Evolutionary conservation across 208 protist species (phyloP).

Genomic region (Endotrypanum monterogeii): DNA sequence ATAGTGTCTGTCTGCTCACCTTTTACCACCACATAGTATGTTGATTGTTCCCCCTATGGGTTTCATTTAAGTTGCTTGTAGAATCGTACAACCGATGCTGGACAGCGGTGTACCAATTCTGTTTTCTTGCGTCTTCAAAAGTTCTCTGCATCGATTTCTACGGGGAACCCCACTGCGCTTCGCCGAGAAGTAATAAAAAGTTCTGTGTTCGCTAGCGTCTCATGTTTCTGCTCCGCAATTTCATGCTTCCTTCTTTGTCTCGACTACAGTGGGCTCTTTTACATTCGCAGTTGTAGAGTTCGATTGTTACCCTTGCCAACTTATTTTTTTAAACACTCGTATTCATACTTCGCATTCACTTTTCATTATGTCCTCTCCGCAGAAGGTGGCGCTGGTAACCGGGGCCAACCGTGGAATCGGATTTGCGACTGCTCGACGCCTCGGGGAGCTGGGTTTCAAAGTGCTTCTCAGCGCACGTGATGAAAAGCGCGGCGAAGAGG

Average conservation of each 20-base stretch:
- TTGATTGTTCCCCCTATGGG: conserved; percentile 2
- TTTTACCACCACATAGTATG: background rate
- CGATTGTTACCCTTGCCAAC: background rate
- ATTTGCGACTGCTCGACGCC: conserved; percentile 59
- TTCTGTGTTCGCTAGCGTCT: background rate
- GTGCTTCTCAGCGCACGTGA: conserved; percentile 80
- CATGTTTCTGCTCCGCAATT: background rate
- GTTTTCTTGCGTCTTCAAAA: background rate
- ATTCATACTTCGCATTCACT: background rate
- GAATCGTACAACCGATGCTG: background rate
- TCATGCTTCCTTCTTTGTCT: conserved; percentile 3
- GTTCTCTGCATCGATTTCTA: background rate
- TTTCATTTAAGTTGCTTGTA: background rate
- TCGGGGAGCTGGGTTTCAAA: conserved; percentile 64
- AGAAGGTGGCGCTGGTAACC: conserved; percentile 66
- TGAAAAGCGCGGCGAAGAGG: conserved; percentile 50
- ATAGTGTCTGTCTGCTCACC: background rate
- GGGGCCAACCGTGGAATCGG: conserved; percentile 90
- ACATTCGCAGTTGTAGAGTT: background rate
- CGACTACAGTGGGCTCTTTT: background rate
- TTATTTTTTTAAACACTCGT: background rate
- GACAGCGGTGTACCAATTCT: background rate
- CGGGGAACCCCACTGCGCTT: background rate
- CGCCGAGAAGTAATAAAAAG: background rate
- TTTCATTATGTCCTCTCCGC: conserved; percentile 31